These are phyloP conservation scores for Fusarium sp. DNA, from an alignment of 2,329 filamentous ascomycete genomes.

Conservation along the genomic window DNA sequence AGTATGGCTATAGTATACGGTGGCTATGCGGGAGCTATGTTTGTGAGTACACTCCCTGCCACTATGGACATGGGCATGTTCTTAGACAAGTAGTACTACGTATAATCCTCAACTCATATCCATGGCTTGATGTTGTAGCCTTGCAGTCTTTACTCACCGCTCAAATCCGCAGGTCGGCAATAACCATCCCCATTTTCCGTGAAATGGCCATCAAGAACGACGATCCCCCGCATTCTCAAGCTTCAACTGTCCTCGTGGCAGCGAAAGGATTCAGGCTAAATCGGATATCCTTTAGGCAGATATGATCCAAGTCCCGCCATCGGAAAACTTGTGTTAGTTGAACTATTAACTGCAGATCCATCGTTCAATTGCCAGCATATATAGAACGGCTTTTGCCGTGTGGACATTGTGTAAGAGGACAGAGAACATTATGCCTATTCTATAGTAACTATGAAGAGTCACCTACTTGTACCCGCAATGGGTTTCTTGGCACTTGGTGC, in stretches of 20 bases:
- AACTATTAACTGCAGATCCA: not conserved
- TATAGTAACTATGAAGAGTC: not conserved
- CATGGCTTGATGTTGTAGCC: rapidly evolving
- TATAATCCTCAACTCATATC: not conserved
- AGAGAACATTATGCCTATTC: not conserved
- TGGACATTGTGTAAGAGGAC: not conserved
- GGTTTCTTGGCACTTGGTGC: not conserved
- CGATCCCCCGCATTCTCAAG: not conserved
- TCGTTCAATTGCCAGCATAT: not conserved
- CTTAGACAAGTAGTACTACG: not conserved
- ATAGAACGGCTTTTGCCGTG: not conserved
- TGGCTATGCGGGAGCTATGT: too few species aligned
- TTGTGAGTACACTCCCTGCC: too few species aligned
- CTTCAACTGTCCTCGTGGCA: not conserved
- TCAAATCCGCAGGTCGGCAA: not conserved
- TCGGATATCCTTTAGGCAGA: not conserved
- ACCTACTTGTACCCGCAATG: not conserved
- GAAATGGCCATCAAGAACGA: not conserved
- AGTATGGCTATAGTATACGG: not conserved
- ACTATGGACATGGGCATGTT: not conserved
- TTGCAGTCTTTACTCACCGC: not conserved
- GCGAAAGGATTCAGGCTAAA: constrained; percentile 7
- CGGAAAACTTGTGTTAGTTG: not conserved
- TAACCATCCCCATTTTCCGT: not conserved
- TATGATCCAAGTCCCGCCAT: not conserved